These are phyloP conservation scores for Monosporozyma solicola DNA, from an alignment of 805 yeast genomes.

Conservation along the genomic window DNA sequence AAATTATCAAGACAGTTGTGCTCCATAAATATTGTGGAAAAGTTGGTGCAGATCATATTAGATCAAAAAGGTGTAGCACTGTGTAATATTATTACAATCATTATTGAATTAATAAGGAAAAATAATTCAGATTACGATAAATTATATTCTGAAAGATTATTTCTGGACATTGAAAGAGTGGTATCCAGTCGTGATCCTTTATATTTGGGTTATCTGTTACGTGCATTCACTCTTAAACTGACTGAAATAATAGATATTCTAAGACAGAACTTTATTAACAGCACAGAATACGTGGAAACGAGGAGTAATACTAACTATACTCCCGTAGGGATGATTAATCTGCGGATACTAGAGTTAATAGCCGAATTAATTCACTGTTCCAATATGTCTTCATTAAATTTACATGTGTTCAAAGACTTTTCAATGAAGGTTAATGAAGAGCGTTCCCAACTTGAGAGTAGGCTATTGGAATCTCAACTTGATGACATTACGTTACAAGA, in stretches of 20 bases:
- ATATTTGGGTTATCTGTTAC: slow-evolving; percentile 74
- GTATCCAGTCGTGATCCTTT: slow-evolving; percentile 88
- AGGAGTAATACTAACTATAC: slow-evolving; percentile 7
- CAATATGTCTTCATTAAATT: slow-evolving; percentile 89
- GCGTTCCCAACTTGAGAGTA: slow-evolving; percentile 43
- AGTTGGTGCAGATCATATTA: slow-evolving; percentile 64
- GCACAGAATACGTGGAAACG: slow-evolving; percentile 4
- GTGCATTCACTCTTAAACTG: slow-evolving; percentile 59
- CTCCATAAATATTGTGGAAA: slow-evolving; percentile 50
- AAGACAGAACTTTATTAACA: not conserved
- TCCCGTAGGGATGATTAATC: slow-evolving; percentile 84
- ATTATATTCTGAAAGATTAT: slow-evolving; percentile 36
- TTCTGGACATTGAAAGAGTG: slow-evolving; percentile 23
- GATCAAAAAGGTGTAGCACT: slow-evolving; percentile 64
- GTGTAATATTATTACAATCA: slow-evolving; percentile 83
- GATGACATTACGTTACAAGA: slow-evolving; percentile 6
- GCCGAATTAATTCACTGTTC: slow-evolving; percentile 95
- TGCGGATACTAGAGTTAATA: slow-evolving; percentile 81
- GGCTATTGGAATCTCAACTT: slow-evolving; percentile 28
- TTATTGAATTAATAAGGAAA: slow-evolving; percentile 88
- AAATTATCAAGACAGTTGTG: too few relatives aligned
- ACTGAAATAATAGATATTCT: slow-evolving; percentile 14
- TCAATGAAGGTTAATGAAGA: slow-evolving; percentile 61
- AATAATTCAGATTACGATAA: slow-evolving; percentile 93
- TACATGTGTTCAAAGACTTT: slow-evolving; percentile 58